Conservation (phyloP, 345 rosid genomes). For the Lepidium didymum region DNA sequence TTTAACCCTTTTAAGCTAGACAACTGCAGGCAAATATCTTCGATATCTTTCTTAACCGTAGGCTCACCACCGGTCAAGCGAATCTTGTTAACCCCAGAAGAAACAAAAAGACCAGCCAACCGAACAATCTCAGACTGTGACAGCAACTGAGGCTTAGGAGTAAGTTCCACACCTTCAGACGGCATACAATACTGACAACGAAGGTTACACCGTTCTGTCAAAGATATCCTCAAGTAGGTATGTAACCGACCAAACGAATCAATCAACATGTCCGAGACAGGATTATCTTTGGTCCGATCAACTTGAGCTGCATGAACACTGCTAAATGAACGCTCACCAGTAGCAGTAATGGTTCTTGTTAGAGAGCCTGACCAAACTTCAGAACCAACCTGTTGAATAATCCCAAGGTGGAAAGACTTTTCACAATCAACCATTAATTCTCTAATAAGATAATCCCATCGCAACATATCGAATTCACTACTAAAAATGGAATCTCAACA, state of each 20-base stretch:
- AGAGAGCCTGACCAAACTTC: conserved; percentile 17
- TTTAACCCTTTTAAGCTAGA: conserved; percentile 78
- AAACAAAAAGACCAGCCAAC: conserved; percentile 66
- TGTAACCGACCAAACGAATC: conserved; percentile 92
- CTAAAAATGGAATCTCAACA: neutral
- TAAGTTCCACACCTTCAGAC: conserved; percentile 79
- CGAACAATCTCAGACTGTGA: conserved; percentile 58
- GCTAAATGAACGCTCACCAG: conserved; percentile 19
- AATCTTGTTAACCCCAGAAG: conserved; percentile 82
- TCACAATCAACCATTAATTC: conserved; percentile 8
- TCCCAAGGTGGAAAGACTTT: neutral
- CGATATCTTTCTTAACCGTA: conserved; percentile 72
- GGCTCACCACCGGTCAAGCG: conserved; percentile 98
- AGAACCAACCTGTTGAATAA: conserved; percentile 25
- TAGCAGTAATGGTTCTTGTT: conserved; percentile 10
- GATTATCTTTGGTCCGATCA: conserved; percentile 32
- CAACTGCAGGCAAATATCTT: conserved; percentile 59
- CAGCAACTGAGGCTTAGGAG: conserved; percentile 59
- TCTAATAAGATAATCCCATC: neutral
- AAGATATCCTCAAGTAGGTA: conserved; percentile 80
- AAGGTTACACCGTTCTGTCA: conserved; percentile 91
- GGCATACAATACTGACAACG: conserved; percentile 98
- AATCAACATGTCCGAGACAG: conserved; percentile 67
- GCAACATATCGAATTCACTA: neutral
- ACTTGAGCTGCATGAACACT: conserved; percentile 25